Evolutionary conservation across 176 grass and related monocot species (phyloP), one percentile per base, ranked within the genome.

Genomic region (Tuctoria greenei): DNA sequence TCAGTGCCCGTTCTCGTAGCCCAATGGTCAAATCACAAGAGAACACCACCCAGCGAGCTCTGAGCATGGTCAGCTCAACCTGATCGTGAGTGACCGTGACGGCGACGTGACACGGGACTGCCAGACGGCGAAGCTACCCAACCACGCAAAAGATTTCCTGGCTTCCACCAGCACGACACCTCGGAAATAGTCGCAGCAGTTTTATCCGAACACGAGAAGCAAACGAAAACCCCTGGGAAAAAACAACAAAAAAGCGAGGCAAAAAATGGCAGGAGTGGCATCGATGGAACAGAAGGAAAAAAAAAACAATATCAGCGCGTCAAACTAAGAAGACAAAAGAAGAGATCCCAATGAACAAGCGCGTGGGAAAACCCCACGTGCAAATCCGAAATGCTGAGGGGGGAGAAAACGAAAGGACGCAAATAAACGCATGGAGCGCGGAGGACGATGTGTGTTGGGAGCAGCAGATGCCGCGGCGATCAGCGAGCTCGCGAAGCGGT

Each of bases 131-230:
- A 69, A 60, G 66, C 21, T 7, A 41, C 20, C 3, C 12, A 25
- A 35, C 20, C 61, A 37, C 71, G 84, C 72, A 81, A 46, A 64
- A 68, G 56, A 71, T 71, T 49, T 71, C 11, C 10, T 39, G 31
- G 43, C 71, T 63, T 73, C 50, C 77, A 61, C 12, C 51, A 21
- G n/a, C 20, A 10, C 31, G 31, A 31, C 51, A 16, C 51, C 66
- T 60, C 56, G 64, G 52, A 43, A 75, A 75, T 49, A 36, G 43
- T n/a, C 26, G 16, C 24, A 13, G 57, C 8, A 7, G 18, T 2
- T 2, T 43, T 43, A 56, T 27, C 36, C 27, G 18, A 52, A 45
- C 45, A 23, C 44, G 56, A 60, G 56, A 63, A 9, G 57, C 36
- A 61, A 44, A 66, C 23, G 45, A 41, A 81, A 81, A 31, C 71